Base-by-base conservation (phyloP, 139 green algal species). In the Micractinium conductrix region DNA sequence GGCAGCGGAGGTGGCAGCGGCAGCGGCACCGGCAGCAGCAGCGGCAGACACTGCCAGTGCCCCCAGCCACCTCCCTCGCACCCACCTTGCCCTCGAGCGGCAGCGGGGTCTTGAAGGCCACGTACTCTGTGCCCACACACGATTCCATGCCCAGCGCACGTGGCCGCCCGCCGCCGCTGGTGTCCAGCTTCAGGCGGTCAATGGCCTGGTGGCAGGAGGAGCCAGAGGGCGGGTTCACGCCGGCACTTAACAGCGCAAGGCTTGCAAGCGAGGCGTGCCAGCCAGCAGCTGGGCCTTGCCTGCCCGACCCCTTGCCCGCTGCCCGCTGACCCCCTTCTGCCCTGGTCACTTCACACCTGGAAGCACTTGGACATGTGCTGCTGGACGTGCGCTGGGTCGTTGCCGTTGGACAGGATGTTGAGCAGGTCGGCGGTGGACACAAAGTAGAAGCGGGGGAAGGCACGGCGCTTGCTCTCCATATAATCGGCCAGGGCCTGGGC, bases 391-490 rank as follows among this genome's bases (percentile, higher is more conserved):
- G 87, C 83, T 9, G 90, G 90, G 45, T 89, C 90, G 86, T 92
- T 90, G 69, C 90, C 88, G 90, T 96, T 88, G 50, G 92, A 94
- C 71, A 98, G 88, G 78, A 98, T 97, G 89, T 98, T 95, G 82
- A 98, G 90, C 85, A 98, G 90, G 84, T 98, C 95, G 24, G 94
- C 94, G 12, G 94, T 90, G 28, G 94, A 92, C 38, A 98, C 94
- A 85, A 98, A 98, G 90, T 98, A 98, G 90, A 98, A 98, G 42
- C 96, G 92, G 1, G 96, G 96, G 86, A 98, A 98, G 24, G 93
- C 93, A 2, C 96, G 92, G 40, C 95, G 91, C 88, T 98, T 98
- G 45, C 93, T 96, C 88, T 98, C 96, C 87, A 98, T 87, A 86
- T 98, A 98, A 73, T 97, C 53, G 53, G 53, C 53, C 53, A 62